Base-by-base conservation (phyloP, 2,329 filamentous ascomycete species). In the Xylaria multiplex region DNA sequence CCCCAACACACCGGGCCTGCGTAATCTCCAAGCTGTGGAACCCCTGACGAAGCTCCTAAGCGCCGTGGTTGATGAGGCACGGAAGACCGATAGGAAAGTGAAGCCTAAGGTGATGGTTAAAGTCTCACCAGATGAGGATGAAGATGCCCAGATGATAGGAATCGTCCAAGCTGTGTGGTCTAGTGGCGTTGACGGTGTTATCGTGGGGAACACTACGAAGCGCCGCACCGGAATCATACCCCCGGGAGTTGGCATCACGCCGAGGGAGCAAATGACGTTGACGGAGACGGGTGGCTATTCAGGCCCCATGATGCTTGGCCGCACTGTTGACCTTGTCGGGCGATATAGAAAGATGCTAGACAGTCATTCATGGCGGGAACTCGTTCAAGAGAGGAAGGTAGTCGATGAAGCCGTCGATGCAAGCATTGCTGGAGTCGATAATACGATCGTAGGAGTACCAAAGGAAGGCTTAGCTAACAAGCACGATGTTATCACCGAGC, bases 131-230 rank as follows among this genome's bases (percentile, higher is more conserved):
- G 96, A 99, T 73, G 96, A 98, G 80, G 93, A 97, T 77, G 88
- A 91, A 22, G 89, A 93, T 59, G 83, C 89, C 62, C 93, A 99
- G 77, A 88, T 99, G 67, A 86, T 90, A 48, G 96, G 94, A 8
- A 97, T 99, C 62, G 95, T 93, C 67, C 88, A 93, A 72, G 94
- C 94, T 0, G 90, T 97, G 13, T 91, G 89, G 83, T 84, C 84
- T 71, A 93, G 92, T 66, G 94, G 94, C 6, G 94, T 98, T 1
- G 94, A 97, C 73, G 96, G 96, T 32, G 89, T 99, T 42, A 97
- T 99, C 68, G 95, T 99, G 3, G 96, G 95, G 11, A 99, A 99
- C 82, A 99, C 96, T 0, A 99, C 96, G 2, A 97, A 96, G 80
- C 87, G 90, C 70, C 86, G 96, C 49, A 86, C 90, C 0, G 90